Evolutionary conservation across 306 rosid genomes (phyloP).

Genomic region (Cyclanthera cordifolia): DNA sequence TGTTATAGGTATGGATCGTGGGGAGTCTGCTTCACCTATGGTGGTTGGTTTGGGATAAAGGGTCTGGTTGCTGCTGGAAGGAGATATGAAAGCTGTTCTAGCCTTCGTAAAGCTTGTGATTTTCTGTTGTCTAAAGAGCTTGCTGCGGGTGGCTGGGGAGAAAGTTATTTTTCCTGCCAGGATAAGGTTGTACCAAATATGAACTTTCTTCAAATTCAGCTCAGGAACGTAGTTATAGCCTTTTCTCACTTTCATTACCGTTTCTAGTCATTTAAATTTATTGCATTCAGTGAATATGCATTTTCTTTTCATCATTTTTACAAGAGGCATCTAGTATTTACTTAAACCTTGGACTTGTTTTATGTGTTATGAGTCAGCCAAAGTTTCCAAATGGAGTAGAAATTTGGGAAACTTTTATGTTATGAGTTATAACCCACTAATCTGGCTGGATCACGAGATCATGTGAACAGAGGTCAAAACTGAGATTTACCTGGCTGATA

Average conservation of each 20-base stretch:
- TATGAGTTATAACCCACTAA: not conserved
- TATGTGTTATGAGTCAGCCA: not conserved
- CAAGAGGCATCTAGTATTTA: not conserved
- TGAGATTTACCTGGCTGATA: not conserved
- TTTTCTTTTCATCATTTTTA: not conserved
- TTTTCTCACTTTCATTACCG: not conserved
- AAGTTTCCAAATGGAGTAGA: not conserved
- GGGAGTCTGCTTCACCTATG: slow-evolving; percentile 36
- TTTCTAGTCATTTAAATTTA: not conserved
- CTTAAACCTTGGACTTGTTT: not conserved
- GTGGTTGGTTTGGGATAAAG: slow-evolving; percentile 32
- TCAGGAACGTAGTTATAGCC: not conserved
- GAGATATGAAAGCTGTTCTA: slow-evolving; percentile 19
- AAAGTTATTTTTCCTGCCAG: slow-evolving; percentile 31
- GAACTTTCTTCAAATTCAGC: not conserved
- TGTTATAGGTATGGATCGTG: slow-evolving; percentile 29
- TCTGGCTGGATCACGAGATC: not conserved
- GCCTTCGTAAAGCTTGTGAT: slow-evolving; percentile 27
- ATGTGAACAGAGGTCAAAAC: not conserved
- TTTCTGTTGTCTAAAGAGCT: slow-evolving; percentile 28
- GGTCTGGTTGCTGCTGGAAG: slow-evolving; percentile 30
- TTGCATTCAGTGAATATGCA: not conserved
- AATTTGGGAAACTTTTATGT: not conserved
- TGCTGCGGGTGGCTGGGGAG: slow-evolving; percentile 33
- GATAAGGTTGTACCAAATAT: slow-evolving; percentile 18